Evolutionary conservation across 2,329 filamentous ascomycete genomes (phyloP).

Genomic region (Pseudogymnoascus sp.): DNA sequence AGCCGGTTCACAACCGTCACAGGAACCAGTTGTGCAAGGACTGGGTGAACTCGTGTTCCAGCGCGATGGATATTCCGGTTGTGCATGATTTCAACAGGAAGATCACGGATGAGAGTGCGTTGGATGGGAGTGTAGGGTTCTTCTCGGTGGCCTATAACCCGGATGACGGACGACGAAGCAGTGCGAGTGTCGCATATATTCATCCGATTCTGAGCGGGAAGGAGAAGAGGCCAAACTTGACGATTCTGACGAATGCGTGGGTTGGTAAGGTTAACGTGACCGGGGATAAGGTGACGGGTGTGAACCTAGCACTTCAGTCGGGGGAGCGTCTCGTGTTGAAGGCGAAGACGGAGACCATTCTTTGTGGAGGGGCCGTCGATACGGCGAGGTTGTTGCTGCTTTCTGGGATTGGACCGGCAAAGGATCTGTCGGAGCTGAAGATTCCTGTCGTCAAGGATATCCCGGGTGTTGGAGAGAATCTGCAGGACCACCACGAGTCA

Average conservation of each 20-base stretch:
- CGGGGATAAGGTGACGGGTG: conserved; percentile 62
- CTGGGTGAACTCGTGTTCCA: conserved; percentile 76
- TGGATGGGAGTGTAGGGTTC: conserved; percentile 76
- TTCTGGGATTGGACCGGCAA: conserved; percentile 31
- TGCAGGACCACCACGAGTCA: conserved; percentile 31
- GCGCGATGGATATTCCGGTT: conserved; percentile 71
- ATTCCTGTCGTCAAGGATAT: conserved; percentile 28
- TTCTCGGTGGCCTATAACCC: conserved; percentile 90
- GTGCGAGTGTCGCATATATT: conserved; percentile 85
- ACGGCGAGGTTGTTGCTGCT: conserved; percentile 33
- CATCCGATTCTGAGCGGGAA: conserved; percentile 81
- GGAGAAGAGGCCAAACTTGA: conserved; percentile 76
- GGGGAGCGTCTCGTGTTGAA: conserved; percentile 49
- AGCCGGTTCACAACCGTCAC: conserved; percentile 78
- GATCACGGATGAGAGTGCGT: conserved; percentile 64
- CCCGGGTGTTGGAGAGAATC: conserved; percentile 31
- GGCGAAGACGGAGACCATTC: conserved; percentile 62
- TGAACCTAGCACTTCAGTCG: conserved; percentile 56
- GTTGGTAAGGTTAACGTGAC: conserved; percentile 73
- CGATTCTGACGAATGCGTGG: conserved; percentile 80
- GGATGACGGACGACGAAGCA: conserved; percentile 75
- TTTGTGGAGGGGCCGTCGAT: conserved; percentile 33
- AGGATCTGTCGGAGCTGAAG: conserved; percentile 27
- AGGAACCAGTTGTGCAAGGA: conserved; percentile 87
- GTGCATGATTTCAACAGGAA: conserved; percentile 81